Evolutionary conservation across 306 rosid genomes (phyloP), one percentile per base, ranked within the genome.

Genomic region (apple (Malus domestica)): DNA sequence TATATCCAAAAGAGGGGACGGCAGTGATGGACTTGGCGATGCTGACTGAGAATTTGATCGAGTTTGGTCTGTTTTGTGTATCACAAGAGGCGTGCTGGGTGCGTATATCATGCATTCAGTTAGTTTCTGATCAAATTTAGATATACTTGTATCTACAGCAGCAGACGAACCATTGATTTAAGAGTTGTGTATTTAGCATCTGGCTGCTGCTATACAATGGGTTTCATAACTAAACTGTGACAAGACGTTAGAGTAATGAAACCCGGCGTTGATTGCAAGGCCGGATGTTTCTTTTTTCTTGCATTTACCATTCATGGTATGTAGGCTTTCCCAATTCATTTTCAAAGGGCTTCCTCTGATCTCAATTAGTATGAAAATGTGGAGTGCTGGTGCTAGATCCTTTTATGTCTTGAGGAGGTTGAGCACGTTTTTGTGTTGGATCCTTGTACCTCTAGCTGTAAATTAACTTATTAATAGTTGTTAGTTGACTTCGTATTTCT

Each of bases 21-120:
- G 98, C 29, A 94, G 98, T 84, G 98, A 94, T 57, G 98, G 97
- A 22, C 98, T 94, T 69, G 98, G 98, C 75, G 98, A 94, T 80
- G 98, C 98, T 77, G 98, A 94, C 73, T 94, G 83, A 86, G 74
- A 72, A 5, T 45, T 45, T n/a, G 13, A 15, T 22, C 67, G 14
- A 62, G 8, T 29, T 33, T 16, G n/a, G 6, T 66, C 42, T 30
- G 3, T 13, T 12, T 23, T 61, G 35, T 32, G 11, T 5, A 18
- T 32, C 68, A 32, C 10, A 63, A 16, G 11, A 64, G 57, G 12
- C 10, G 11, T 40, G 45, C 45, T 9, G 45, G 40, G 22, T 64
- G 68, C n/a, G 5, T 63, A 18, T 64, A 16, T 16, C 6, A 32
- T 29, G n/a, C 8, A 5, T 29, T 16, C n/a, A 3, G 2, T 64